phyloP scores from a whole-genome alignment of 2,329 filamentous ascomycete genomes.

The Nothophaeocryptopus gaeumannii region DNA sequence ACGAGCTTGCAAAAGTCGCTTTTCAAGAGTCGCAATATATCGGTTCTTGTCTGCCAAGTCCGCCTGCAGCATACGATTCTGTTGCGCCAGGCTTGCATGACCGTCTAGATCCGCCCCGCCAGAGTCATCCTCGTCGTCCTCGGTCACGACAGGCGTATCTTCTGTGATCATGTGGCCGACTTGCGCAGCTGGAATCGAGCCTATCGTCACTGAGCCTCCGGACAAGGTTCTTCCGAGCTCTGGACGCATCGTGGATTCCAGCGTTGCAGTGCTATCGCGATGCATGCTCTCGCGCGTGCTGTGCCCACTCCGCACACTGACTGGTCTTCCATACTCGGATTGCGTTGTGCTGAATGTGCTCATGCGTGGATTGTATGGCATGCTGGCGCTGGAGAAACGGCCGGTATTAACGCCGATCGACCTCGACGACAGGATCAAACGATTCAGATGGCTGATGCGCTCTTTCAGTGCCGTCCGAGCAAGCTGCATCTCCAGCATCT shows the following conservation, averaged over 20 bases:
- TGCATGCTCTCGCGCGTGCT: slow-evolving; percentile 27
- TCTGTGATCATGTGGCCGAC: slow-evolving; percentile 31
- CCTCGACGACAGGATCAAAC: slow-evolving; percentile 91
- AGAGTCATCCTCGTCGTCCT: slow-evolving; percentile 52
- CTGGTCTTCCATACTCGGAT: slow-evolving; percentile 33
- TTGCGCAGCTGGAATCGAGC: slow-evolving; percentile 30
- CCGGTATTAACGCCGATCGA: slow-evolving; percentile 90
- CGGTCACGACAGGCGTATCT: slow-evolving; percentile 36
- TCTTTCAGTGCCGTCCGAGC: slow-evolving; percentile 94
- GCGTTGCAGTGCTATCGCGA: slow-evolving; percentile 35
- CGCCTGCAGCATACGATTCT: slow-evolving; percentile 88
- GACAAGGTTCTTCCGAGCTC: slow-evolving; percentile 30
- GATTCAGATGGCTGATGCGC: slow-evolving; percentile 93
- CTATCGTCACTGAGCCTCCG: slow-evolving; percentile 32
- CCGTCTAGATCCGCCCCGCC: slow-evolving; percentile 70
- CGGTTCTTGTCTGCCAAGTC: slow-evolving; percentile 95
- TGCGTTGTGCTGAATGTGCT: slow-evolving; percentile 38
- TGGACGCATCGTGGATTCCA: slow-evolving; percentile 27
- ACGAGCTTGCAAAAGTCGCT: slow-evolving; percentile 83
- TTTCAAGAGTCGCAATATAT: slow-evolving; percentile 92
- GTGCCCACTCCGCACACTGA: slow-evolving; percentile 32
- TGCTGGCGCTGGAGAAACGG: slow-evolving; percentile 51
- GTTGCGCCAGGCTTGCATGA: slow-evolving; percentile 78
- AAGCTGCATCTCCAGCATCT: slow-evolving; percentile 97
- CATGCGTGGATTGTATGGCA: slow-evolving; percentile 40